phyloP scores from a whole-genome alignment of 208 protist genomes.

The Leishmania amazonensis region DNA sequence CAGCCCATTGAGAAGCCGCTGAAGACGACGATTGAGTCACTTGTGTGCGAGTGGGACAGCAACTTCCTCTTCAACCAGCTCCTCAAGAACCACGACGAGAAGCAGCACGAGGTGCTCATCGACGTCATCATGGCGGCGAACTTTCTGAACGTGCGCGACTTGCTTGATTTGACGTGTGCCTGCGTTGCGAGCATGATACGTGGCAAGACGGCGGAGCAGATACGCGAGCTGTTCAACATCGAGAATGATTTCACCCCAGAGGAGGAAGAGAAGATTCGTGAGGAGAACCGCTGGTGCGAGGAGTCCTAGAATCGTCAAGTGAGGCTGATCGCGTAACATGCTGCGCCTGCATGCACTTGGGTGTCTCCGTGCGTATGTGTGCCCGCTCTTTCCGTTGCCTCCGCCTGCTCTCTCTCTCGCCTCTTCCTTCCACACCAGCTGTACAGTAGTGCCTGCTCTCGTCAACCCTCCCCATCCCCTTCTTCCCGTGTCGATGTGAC shows the following conservation, averaged over 20 bases:
- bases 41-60: conserved; percentile 90
- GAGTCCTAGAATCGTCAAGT: conserved; percentile 48
- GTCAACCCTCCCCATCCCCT: background rate
- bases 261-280: conserved; percentile 92
- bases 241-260: conserved; percentile 96
- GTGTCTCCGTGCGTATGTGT: background rate
- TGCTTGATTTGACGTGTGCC: conserved; percentile 94
- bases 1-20: conserved; percentile 88
- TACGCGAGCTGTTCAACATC: conserved; percentile 94
- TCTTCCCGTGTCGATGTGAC: background rate
- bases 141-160: conserved; percentile 94
- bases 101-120: conserved; percentile 90
- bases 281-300: conserved; percentile 90
- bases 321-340: background rate
- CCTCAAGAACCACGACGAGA: conserved; percentile 79
- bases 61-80: conserved; percentile 85
- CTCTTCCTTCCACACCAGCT: background rate
- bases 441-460: background rate
- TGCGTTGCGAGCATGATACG: conserved; percentile 95
- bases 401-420: background rate
- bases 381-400: background rate
- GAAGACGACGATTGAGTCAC: conserved; percentile 81
- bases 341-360: background rate
- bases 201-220: conserved; percentile 94
- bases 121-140: conserved; percentile 95